A percentile compares a stretch with the other conserved stretches of the same genome.
phyloP scores from a whole-genome alignment of 306 rosid species.

The Lathyrus oleraceus region DNA sequence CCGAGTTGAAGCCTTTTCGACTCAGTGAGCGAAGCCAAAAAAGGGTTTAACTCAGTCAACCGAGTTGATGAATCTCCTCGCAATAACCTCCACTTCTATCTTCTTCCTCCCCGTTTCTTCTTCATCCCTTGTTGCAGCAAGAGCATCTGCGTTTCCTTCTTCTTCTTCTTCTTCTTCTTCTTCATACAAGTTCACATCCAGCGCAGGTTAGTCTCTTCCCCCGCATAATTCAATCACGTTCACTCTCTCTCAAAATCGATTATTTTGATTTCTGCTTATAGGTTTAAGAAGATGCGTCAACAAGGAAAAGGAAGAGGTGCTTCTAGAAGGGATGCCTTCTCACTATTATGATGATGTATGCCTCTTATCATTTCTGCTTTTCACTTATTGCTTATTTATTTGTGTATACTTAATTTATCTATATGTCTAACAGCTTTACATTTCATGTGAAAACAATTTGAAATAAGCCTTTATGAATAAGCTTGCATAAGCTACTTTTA shows the following conservation, averaged over 20 bases:
- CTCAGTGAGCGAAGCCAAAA: background rate
- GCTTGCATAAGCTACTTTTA: too few relatives aligned
- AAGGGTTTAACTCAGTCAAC: constrained; percentile 4
- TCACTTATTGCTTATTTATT: too few relatives aligned
- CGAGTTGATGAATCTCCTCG: constrained; percentile 32
- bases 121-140: constrained; percentile 1
- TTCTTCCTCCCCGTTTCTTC: constrained; percentile 28
- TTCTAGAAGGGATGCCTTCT: constrained; percentile 74
- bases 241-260: constrained; percentile 13
- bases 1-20: background rate
- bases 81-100: constrained; percentile 35
- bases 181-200: constrained; percentile 38
- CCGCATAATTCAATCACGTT: background rate
- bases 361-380: background rate
- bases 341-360: constrained; percentile 78
- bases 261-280: constrained; percentile 35
- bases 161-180: background rate
- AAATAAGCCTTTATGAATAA: too few relatives aligned
- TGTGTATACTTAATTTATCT: too few relatives aligned
- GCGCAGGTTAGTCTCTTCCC: constrained; percentile 46
- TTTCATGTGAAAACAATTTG: too few relatives aligned
- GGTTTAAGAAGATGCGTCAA: constrained; percentile 52
- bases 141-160: background rate
- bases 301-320: constrained; percentile 59
- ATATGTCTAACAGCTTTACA: too few relatives aligned